A percentile compares a stretch with the other conserved stretches of the same genome.
Evolutionary conservation across 306 rosid species (phyloP).

Genomic region (Echinosophora koreensis): DNA sequence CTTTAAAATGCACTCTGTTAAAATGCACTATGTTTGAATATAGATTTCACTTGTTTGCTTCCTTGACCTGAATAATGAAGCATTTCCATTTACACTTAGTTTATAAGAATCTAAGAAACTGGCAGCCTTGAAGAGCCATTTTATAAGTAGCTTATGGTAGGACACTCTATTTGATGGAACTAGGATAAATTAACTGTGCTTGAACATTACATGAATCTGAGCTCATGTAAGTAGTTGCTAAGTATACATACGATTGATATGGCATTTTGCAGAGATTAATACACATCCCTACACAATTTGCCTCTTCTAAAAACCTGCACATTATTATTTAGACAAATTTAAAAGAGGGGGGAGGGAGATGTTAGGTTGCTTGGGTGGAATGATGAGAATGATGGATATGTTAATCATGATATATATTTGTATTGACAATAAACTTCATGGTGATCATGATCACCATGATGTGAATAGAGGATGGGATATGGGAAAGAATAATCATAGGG

Average conservation of each 20-base stretch:
- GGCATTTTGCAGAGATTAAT: constrained; percentile 89
- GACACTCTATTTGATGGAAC: no score
- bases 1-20: no score
- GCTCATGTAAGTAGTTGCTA: no score
- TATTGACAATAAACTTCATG: constrained; percentile 46
- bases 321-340: constrained; percentile 24
- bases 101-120: no score
- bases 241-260: constrained; percentile 78
- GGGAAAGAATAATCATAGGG: constrained; percentile 51
- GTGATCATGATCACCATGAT: constrained; percentile 53
- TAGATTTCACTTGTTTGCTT: no score
- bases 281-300: constrained; percentile 92
- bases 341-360: neutral
- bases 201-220: no score
- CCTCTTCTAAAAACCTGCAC: constrained; percentile 84
- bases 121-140: no score
- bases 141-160: no score
- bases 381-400: constrained; percentile 20
- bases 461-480: constrained; percentile 43
- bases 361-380: constrained; percentile 31
- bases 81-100: no score
- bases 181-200: no score
- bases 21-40: no score
- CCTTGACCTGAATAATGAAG: no score
- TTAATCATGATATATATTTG: constrained; percentile 52